Evolutionary conservation across 768 basidiomycete species (phyloP), one percentile per base, ranked within the genome.

Genomic region (Lyophyllum atratum): DNA sequence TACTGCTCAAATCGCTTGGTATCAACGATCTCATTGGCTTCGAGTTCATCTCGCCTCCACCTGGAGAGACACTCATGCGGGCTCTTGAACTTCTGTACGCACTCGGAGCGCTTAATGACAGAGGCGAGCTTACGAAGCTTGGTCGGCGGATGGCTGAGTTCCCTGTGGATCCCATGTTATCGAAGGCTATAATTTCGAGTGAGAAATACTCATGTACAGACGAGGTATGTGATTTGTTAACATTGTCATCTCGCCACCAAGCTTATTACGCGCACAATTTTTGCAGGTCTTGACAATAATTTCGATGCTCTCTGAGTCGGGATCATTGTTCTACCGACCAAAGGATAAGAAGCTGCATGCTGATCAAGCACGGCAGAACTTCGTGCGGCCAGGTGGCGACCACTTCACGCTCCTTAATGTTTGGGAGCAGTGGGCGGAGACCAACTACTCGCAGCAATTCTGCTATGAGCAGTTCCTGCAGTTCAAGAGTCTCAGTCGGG

Each of bases 391-490:
- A 0, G 96, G 97, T 26, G 97, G 97, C 22, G 97, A 99, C 66
- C 97, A 98, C 74, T 99, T 98, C 69, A 98, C 96, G 6, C 74
- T 99, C 22, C 80, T 99, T 25, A 98, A 98, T 69, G 93, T 98
- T 12, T 98, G 95, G 90, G 95, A 98, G 70, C 95, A 98, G 68
- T 99, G 97, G 97, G 92, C 92, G 19, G 97, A 99, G 60, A 93
- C 95, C 22, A 94, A 94, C 66, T 98, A 95, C 69, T 95, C 93
- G 21, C 93, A 98, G 69, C 93, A 95, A 65, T 97, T 93, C 75
- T 95, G 93, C 66, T 97, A 95, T 69, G 95, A 96, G 68, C 92
- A 95, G 62, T 98, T 92, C 75, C 72, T 97, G 48, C 95, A 96
- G 69, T 95, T 89, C 81, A 97, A 98, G 81, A 93, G 91, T 59